phyloP scores from a whole-genome alignment of 129 eudicot species.

The Flaveria ramosissima region DNA sequence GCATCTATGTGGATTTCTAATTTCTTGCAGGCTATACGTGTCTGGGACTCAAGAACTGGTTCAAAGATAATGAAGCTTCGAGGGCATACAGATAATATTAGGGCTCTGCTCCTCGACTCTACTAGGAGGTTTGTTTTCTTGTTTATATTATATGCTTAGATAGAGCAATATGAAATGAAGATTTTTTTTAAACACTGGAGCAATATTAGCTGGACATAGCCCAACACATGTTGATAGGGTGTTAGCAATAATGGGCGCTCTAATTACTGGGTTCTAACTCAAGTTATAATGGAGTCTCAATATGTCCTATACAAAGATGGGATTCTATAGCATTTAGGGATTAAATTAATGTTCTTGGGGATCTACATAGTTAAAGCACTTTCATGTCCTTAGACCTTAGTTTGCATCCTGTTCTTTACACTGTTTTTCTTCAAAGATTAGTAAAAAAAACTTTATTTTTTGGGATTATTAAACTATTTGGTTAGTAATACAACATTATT shows the following conservation, averaged over 20 bases:
- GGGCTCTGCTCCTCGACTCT: constrained; percentile 80
- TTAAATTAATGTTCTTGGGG: neutral
- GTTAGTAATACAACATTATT: constrained; percentile 22
- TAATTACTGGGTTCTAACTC: constrained; percentile 11
- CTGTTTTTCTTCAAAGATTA: neutral
- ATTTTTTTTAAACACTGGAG: neutral
- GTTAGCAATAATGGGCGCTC: constrained; percentile 14
- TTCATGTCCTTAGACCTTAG: constrained; percentile 13
- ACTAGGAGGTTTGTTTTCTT: constrained; percentile 73
- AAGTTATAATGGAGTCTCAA: neutral
- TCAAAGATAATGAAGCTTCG: constrained; percentile 86
- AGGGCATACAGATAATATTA: constrained; percentile 89
- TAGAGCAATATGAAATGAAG: constrained; percentile 4
- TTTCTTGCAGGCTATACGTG: constrained; percentile 75
- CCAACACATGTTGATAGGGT: constrained; percentile 11
- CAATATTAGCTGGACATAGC: neutral
- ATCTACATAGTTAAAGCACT: neutral
- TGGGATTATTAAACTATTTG: neutral
- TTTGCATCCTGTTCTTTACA: constrained; percentile 5
- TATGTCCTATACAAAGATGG: neutral
- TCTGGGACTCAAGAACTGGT: constrained; percentile 96
- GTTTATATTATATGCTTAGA: constrained; percentile 16
- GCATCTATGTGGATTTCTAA: constrained; percentile 13
- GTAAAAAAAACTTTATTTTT: neutral
- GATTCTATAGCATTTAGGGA: constrained; percentile 3